A percentile compares a stretch with the other conserved stretches of the same genome.
Evolutionary conservation across 139 green algal species (phyloP).

Genomic region (Astrephomene gubernaculifera): DNA sequence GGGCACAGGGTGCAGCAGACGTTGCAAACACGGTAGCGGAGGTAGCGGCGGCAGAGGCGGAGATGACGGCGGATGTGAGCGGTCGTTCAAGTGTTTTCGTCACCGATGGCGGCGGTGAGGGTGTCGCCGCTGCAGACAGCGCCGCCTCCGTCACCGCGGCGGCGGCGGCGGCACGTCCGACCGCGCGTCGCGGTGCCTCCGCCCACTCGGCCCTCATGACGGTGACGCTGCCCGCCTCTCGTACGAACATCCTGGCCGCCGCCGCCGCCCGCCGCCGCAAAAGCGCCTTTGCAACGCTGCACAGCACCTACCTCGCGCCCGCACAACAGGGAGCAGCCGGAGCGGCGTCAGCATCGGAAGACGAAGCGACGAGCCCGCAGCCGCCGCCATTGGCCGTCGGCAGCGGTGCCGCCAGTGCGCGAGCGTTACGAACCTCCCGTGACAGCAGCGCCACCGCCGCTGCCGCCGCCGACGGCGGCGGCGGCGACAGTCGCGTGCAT

Average conservation of each 20-base stretch:
- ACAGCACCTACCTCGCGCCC: slow-evolving; percentile 34
- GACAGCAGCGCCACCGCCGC: background rate
- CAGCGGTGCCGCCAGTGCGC: background rate
- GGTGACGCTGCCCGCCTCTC: no score
- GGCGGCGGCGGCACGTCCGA: background rate
- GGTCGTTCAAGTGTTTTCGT: background rate
- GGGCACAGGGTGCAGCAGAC: background rate
- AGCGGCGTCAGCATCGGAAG: background rate
- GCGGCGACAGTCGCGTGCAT: no score
- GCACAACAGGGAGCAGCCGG: background rate
- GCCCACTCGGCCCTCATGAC: no score
- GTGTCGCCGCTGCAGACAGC: background rate
- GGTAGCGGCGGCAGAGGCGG: background rate
- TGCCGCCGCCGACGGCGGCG: background rate
- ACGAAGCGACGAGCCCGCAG: background rate
- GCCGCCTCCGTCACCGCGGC: slow-evolving; percentile 14
- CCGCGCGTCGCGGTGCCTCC: background rate
- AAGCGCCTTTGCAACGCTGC: slow-evolving; percentile 17
- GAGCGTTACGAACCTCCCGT: background rate
- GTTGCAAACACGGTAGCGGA: background rate
- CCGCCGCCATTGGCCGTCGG: background rate
- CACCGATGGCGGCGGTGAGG: background rate
- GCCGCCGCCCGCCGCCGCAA: slow-evolving; percentile 9
- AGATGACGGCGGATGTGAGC: background rate
- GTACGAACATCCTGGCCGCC: background rate